Evolutionary conservation across 1,284 basidiomycete genomes (phyloP).

Genomic region (Wallemia mellicola): DNA sequence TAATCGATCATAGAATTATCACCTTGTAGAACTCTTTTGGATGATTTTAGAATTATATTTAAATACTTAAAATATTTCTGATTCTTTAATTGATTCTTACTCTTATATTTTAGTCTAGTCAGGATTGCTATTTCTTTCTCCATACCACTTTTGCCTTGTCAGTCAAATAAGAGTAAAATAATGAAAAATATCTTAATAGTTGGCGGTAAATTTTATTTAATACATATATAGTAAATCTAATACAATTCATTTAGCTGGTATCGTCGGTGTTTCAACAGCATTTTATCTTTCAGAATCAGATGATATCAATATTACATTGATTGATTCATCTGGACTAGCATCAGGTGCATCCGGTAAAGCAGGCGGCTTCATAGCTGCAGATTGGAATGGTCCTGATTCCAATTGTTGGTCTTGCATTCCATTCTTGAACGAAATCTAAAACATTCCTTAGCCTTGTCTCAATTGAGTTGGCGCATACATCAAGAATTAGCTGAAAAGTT

Average conservation of each 20-base stretch:
- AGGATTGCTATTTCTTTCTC: neutral
- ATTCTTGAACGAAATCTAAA: slow-evolving; percentile 10
- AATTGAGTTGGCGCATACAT: slow-evolving; percentile 15
- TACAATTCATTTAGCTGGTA: slow-evolving; percentile 9
- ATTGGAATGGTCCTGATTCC: slow-evolving; percentile 13
- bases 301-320: slow-evolving; percentile 9
- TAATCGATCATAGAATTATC: neutral
- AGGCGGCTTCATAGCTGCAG: slow-evolving; percentile 16
- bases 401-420: neutral
- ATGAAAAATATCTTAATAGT: neutral
- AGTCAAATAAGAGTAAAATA: neutral
- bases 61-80: neutral
- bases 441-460: slow-evolving; percentile 12
- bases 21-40: neutral
- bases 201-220: neutral
- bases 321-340: slow-evolving; percentile 14
- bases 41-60: neutral
- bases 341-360: slow-evolving; percentile 16
- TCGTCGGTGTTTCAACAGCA: slow-evolving; percentile 14
- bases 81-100: neutral
- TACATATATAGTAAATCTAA: neutral
- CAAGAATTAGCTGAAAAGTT: slow-evolving; percentile 12
- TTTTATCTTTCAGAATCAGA: slow-evolving; percentile 10
- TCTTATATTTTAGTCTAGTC: neutral
- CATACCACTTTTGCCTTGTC: neutral